A percentile compares a stretch with the other conserved stretches of the same genome.
phyloP scores from a whole-genome alignment of 129 eudicot genomes.

The Lactuca sativa region DNA sequence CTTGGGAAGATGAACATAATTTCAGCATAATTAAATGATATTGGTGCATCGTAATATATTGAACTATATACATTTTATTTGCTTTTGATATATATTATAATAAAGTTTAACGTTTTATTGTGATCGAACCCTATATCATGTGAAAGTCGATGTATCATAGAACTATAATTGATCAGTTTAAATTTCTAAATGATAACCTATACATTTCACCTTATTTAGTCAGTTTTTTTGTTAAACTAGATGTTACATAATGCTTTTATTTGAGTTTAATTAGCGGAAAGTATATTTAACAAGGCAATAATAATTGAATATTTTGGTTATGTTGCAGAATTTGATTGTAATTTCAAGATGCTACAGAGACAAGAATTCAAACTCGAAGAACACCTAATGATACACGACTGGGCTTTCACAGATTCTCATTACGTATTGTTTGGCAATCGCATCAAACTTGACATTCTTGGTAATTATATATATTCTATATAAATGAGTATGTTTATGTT shows the following conservation, averaged over 20 bases:
- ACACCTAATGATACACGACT: constrained; percentile 95
- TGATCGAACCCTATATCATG: too few relatives aligned
- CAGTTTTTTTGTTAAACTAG: too few relatives aligned
- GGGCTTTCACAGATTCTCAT: constrained; percentile 90
- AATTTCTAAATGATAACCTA: too few relatives aligned
- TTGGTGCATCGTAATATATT: too few relatives aligned
- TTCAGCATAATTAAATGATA: neutral
- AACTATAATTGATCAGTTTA: too few relatives aligned
- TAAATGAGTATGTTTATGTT: neutral
- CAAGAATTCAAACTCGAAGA: constrained; percentile 73
- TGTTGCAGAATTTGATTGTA: constrained; percentile 71
- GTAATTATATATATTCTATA: constrained; percentile 28
- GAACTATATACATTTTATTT: too few relatives aligned
- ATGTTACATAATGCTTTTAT: too few relatives aligned
- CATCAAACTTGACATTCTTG: constrained; percentile 79
- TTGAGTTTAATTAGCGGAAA: neutral
- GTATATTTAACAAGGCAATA: neutral
- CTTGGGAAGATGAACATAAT: neutral
- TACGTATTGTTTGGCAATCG: constrained; percentile 88
- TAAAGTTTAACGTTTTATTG: too few relatives aligned
- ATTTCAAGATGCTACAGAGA: constrained; percentile 67
- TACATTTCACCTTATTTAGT: too few relatives aligned
- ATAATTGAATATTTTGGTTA: neutral
- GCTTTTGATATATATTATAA: too few relatives aligned
- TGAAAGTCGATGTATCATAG: too few relatives aligned